A percentile compares a stretch with the other conserved stretches of the same genome.
These are phyloP conservation scores for Cercospora janseana DNA, from an alignment of 2,329 filamentous ascomycete genomes.

Conservation along the genomic window DNA sequence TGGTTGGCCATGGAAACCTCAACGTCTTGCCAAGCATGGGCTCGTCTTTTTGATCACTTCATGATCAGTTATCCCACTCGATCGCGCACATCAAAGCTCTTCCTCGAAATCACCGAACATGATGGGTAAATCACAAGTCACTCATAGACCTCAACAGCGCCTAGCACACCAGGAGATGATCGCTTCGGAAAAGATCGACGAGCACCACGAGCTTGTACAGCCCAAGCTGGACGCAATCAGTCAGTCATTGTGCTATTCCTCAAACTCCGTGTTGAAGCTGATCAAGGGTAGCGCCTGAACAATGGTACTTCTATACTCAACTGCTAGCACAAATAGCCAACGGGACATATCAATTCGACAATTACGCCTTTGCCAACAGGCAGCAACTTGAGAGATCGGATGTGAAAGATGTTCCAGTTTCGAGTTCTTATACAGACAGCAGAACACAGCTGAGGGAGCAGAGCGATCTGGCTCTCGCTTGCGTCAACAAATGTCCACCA, in stretches of 20 bases:
- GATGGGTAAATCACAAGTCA: no score
- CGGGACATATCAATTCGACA: neutral
- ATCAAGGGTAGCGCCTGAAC: neutral
- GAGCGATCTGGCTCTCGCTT: no score
- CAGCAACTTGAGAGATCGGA: neutral
- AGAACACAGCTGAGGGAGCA: no score
- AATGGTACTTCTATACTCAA: constrained; percentile 1
- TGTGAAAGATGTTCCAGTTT: no score
- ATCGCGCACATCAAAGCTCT: neutral
- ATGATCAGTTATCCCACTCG: neutral
- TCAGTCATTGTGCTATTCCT: neutral
- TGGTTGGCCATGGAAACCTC: constrained; percentile 8
- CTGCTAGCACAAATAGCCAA: neutral
- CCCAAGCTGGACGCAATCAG: neutral
- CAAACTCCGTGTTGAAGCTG: neutral
- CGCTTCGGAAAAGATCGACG: no score
- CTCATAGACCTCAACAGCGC: no score
- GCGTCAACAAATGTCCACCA: no score
- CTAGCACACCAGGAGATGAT: no score
- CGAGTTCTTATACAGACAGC: no score
- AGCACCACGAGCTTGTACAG: no score
- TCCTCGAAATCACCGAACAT: no score
- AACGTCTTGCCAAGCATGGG: neutral
- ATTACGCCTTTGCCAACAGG: no score
- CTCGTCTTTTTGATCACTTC: neutral